Evolutionary conservation across 164 flowering plant species (phyloP).

Genomic region (Macadamia tetraphylla): DNA sequence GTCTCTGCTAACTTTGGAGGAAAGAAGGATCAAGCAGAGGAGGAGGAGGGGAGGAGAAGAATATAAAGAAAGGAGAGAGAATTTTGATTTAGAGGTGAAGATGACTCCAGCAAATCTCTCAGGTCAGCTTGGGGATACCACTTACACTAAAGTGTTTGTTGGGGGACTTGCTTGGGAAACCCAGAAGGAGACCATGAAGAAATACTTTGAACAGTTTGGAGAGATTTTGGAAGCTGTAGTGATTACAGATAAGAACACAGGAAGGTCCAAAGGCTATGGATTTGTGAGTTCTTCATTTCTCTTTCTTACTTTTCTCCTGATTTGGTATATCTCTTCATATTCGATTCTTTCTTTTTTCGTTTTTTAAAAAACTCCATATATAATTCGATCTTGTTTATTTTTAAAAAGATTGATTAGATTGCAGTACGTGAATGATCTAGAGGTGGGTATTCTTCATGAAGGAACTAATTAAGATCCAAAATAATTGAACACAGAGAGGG

Average conservation of each 20-base stretch:
- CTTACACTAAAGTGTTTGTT: conserved; percentile 91
- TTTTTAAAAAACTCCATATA: not conserved
- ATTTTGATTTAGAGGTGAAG: conserved; percentile 1
- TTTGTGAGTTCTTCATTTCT: conserved; percentile 48
- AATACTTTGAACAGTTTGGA: conserved; percentile 90
- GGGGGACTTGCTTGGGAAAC: conserved; percentile 99
- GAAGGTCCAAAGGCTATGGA: conserved; percentile 97
- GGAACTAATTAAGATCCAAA: conserved; percentile 1
- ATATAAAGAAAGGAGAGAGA: not conserved
- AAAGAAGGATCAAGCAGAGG: not conserved
- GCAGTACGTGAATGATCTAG: conserved; percentile 3
- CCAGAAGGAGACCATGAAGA: conserved; percentile 80
- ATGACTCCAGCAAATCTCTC: conserved; percentile 50
- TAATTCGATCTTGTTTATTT: conserved; percentile 1
- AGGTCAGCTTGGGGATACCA: conserved; percentile 81
- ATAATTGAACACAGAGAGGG: not conserved
- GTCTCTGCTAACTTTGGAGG: conserved; percentile 15
- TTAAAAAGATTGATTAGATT: not conserved
- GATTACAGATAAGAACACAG: conserved; percentile 83
- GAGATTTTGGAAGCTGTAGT: conserved; percentile 95
- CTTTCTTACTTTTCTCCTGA: not conserved
- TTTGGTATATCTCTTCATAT: not conserved
- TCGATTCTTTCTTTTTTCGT: not conserved
- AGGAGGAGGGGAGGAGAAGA: not conserved
- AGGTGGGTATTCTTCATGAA: conserved; percentile 2